Conservation (phyloP, 2,329 filamentous ascomycete genomes). For the Mycosphaerella sp. region DNA sequence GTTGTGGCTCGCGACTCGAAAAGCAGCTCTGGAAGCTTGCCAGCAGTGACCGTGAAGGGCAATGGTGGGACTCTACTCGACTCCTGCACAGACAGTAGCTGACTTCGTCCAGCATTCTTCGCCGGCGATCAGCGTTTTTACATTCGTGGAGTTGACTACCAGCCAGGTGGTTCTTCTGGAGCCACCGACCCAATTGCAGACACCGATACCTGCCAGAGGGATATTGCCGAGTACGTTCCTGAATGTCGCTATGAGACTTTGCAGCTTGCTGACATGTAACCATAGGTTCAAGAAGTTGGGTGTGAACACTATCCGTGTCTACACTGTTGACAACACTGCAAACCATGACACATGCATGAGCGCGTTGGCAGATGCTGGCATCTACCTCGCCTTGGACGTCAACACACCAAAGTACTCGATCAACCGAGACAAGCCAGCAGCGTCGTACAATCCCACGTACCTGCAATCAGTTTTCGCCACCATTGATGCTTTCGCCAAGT, state of each 20-base stretch:
- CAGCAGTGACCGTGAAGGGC: conserved; percentile 56
- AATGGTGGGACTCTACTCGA: conserved; percentile 44
- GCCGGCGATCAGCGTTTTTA: conserved; percentile 56
- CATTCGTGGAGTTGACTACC: conserved; percentile 54
- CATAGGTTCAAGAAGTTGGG: conserved; percentile 70
- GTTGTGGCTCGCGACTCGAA: conserved; percentile 32
- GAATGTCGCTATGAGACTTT: background rate
- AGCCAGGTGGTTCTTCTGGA: conserved; percentile 53
- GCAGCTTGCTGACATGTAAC: background rate
- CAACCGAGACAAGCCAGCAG: conserved; percentile 65
- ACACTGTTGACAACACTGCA: conserved; percentile 80
- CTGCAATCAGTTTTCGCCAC: conserved; percentile 83
- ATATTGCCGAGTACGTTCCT: conserved; percentile 57
- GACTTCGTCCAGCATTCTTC: conserved; percentile 51
- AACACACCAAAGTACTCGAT: conserved; percentile 88
- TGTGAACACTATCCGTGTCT: conserved; percentile 86
- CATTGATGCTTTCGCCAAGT: conserved; percentile 74
- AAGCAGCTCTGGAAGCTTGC: conserved; percentile 42
- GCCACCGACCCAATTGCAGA: conserved; percentile 72
- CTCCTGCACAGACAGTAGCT: conserved; percentile 13
- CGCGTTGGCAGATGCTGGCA: conserved; percentile 70
- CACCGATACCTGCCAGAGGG: conserved; percentile 62
- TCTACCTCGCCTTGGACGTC: conserved; percentile 87
- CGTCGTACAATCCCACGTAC: conserved; percentile 82
- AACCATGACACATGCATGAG: conserved; percentile 83